Base-by-base conservation (phyloP, 768 basidiomycete genomes). In the Phaffia australis region DNA sequence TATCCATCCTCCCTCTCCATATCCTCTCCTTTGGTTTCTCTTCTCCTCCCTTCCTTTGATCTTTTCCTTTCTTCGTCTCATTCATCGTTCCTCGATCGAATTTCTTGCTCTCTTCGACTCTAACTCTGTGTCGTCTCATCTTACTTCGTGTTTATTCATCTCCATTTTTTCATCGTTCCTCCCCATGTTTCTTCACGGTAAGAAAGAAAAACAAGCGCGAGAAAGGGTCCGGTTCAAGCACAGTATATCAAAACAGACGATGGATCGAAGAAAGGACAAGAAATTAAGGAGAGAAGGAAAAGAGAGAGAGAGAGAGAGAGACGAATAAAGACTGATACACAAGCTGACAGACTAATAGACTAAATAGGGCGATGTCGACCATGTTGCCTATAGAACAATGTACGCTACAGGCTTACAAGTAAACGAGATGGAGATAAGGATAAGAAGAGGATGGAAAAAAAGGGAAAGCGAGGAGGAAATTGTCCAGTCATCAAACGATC, bases 171-270 rank as follows among this genome's bases (percentile, higher is more conserved):
- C 56, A 57, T 29, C 27, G 11, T 57, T 57, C 19, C 56, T 29
- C 56, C 35, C 32, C 57, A 6, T 18, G 19, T 30, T 42, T 59
- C 57, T 30, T 35, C 35, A 42, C 11, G 11, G 35, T 83, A 6
- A 89, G 80, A 62, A 87, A 82, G 23, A 89, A 83, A 19, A 91
- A 85, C 65, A 88, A 81, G 74, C 87, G 85, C 69, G 86, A 75
- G 47, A 85, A 74, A 57, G 69, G 63, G 66, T 56, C 68, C 59
- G 49, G 56, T 61, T 35, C 47, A 35, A 48, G 47, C 19, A 16
- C 16, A 18, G 5, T 8, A 3, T 21, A 25, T 65, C 23, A 55
- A 49, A 4, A 52, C 21, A 52, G 51, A 14, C n/a, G 18, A 55
- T n/a, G 52, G 18, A 55, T 6, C n/a, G 8, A 9, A 6, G 52